Conservation (phyloP, 345 rosid species). For the Diplotaxis tenuifolia region DNA sequence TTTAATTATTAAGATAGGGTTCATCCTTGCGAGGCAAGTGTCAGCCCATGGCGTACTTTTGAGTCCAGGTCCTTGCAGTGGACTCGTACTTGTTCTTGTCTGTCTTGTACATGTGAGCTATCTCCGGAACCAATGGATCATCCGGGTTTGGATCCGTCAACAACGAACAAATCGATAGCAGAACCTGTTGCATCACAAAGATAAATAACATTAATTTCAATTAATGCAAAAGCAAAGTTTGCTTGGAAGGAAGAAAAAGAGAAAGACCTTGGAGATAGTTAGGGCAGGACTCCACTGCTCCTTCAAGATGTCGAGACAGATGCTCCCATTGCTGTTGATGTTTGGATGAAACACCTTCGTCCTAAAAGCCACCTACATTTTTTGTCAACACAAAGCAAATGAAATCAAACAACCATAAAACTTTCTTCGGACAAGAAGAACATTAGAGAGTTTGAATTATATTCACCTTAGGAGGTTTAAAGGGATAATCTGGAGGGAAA, state of each 20-base stretch:
- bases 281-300: conserved; percentile 98
- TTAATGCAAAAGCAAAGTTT: neutral
- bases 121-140: conserved; percentile 95
- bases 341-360: conserved; percentile 95
- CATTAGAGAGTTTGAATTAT: neutral
- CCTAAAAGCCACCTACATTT: conserved; percentile 80
- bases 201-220: neutral
- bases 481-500: conserved; percentile 82
- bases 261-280: conserved; percentile 83
- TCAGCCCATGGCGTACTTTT: conserved; percentile 97
- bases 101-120: conserved; percentile 97
- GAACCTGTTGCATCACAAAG: conserved; percentile 49
- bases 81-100: conserved; percentile 92
- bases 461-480: conserved; percentile 73
- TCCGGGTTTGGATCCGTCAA: conserved; percentile 96
- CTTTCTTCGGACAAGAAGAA: neutral
- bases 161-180: conserved; percentile 90
- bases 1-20: conserved; percentile 13
- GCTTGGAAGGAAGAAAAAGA: neutral
- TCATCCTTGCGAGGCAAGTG: neutral
- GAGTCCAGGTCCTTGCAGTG: conserved; percentile 97
- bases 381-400: neutral
- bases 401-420: neutral
- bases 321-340: conserved; percentile 96
- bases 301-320: conserved; percentile 94